Percentiles rank a stretch among this genome's conserved stretches.
Conservation (phyloP, 2,329 filamentous ascomycete species). For the Fusarium vanettenii region DNA sequence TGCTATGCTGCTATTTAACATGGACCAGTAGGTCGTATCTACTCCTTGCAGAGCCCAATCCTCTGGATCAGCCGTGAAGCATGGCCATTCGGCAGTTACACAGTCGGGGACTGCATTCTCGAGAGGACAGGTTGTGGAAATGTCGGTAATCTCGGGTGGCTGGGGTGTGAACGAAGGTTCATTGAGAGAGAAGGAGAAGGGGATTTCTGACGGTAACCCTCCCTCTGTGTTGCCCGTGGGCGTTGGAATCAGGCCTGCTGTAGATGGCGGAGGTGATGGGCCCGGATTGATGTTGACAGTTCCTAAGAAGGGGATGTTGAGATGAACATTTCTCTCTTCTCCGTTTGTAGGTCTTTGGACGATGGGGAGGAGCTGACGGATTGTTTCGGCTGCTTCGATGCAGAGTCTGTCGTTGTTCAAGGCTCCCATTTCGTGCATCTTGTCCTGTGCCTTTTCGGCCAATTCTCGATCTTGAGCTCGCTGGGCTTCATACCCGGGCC, state of each 20-base stretch:
- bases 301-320: conserved; percentile 60
- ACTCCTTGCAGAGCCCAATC: conserved; percentile 56
- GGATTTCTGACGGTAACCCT: conserved; percentile 7
- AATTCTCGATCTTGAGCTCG: conserved; percentile 50
- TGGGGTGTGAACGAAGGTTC: background rate
- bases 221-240: conserved; percentile 14
- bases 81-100: conserved; percentile 38
- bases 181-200: conserved; percentile 18
- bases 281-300: conserved; percentile 56
- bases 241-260: conserved; percentile 18
- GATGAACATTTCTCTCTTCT: conserved; percentile 45
- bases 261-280: conserved; percentile 27
- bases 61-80: conserved; percentile 47
- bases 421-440: conserved; percentile 53
- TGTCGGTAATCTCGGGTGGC: conserved; percentile 4
- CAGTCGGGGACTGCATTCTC: conserved; percentile 6
- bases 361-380: conserved; percentile 57
- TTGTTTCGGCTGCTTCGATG: conserved; percentile 56
- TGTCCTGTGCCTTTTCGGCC: conserved; percentile 50
- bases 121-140: conserved; percentile 14
- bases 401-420: conserved; percentile 56
- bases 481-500: conserved; percentile 40
- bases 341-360: conserved; percentile 45
- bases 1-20: conserved; percentile 43
- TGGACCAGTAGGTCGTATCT: conserved; percentile 51